Percentiles rank a stretch among this genome's conserved stretches.
Conservation (phyloP, 169 alveolate genomes). For the Eimeria maxima region DNA sequence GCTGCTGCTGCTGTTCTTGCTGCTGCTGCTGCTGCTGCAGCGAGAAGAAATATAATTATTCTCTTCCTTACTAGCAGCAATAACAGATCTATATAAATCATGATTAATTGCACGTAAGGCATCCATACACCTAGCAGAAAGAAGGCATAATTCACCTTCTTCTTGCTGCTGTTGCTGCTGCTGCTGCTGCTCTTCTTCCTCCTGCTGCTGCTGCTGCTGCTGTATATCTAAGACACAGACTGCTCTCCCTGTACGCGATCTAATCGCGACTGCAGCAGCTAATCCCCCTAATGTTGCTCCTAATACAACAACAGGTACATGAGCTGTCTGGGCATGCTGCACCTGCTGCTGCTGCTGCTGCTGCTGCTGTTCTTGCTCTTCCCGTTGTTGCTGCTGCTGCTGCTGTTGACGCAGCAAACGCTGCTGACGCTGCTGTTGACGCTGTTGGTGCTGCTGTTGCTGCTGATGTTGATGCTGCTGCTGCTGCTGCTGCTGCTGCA, state of each 20-base stretch:
- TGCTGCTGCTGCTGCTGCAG: not conserved
- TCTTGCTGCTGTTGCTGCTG: too few species aligned
- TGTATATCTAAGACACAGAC: conserved; percentile 32
- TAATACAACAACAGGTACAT: conserved; percentile 27
- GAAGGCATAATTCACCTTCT: not conserved
- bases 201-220: too few species aligned
- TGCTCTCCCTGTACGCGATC: conserved; percentile 46
- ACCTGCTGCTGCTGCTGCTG: not conserved
- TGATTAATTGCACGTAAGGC: conserved; percentile 25
- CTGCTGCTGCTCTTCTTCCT: too few species aligned
- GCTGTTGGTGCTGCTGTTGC: too few species aligned
- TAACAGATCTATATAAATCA: not conserved
- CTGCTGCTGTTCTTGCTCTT: too few species aligned
- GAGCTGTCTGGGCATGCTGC: not conserved
- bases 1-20: too few species aligned
- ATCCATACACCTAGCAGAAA: conserved; percentile 27
- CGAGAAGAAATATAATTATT: not conserved
- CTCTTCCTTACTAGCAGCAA: not conserved
- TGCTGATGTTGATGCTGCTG: too few species aligned
- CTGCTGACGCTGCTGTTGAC: too few species aligned
- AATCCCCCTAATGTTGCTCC: conserved; percentile 34
- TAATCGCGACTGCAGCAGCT: conserved; percentile 51
- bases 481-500: too few species aligned
- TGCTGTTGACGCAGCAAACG: too few species aligned
- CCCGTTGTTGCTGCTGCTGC: too few species aligned